Conservation (phyloP, 768 basidiomycete species). For the Pleurotus eryngii region DNA sequence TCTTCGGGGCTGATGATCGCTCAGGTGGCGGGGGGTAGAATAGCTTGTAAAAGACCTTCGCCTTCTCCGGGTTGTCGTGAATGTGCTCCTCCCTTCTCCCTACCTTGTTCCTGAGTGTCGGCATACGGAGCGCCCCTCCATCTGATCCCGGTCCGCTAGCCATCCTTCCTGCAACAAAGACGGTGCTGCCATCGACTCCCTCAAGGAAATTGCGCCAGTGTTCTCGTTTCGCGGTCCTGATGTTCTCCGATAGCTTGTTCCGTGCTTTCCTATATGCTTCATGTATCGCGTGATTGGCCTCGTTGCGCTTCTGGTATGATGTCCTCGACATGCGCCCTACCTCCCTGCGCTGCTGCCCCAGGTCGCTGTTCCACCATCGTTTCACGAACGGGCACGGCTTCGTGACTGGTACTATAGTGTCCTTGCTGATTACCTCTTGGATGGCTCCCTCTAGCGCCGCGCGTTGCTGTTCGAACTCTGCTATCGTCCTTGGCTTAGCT, state of each 20-base stretch:
- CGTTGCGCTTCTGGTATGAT: not conserved
- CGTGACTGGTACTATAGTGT: not conserved
- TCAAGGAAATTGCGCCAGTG: constrained; percentile 16
- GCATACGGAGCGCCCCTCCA: constrained; percentile 6
- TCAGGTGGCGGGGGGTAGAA: constrained; percentile 17
- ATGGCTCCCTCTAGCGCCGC: constrained; percentile 3
- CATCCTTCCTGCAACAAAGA: constrained; percentile 15
- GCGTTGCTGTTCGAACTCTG: constrained; percentile 1
- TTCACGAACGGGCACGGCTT: constrained; percentile 14
- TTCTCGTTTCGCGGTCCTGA: constrained; percentile 6
- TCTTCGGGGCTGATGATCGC: not conserved
- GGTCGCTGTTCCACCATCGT: constrained; percentile 18
- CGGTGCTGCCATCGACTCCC: not conserved
- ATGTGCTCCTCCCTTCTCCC: not conserved
- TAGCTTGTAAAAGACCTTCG: not conserved
- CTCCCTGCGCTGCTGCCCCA: not conserved
- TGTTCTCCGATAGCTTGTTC: constrained; percentile 1
- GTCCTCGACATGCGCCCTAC: not conserved
- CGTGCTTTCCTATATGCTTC: not conserved
- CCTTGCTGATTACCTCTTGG: constrained; percentile 5
- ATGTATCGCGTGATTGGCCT: constrained; percentile 7
- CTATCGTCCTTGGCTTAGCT: not conserved
- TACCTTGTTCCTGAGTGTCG: constrained; percentile 3
- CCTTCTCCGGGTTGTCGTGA: constrained; percentile 7
- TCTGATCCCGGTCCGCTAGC: constrained; percentile 8